A percentile compares a stretch with the other conserved stretches of the same genome.
Evolutionary conservation across 1,284 basidiomycete species (phyloP).

Genomic region (Ceratobasidium sp.): DNA sequence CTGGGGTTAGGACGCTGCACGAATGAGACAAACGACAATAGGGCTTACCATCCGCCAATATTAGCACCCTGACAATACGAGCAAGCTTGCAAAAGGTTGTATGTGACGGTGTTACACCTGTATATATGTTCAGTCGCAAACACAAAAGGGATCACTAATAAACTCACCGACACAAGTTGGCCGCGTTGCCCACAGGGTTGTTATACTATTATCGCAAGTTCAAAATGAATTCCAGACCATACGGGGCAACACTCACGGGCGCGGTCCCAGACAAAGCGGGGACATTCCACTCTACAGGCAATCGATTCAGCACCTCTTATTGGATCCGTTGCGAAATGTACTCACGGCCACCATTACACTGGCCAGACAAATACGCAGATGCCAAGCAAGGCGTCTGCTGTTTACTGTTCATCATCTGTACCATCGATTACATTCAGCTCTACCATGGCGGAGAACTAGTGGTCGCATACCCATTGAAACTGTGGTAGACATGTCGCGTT

Average conservation of each 20-base stretch:
- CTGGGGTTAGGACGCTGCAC: not conserved
- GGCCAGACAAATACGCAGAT: constrained; percentile 38
- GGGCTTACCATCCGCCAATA: constrained; percentile 3
- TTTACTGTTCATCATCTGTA: constrained; percentile 38
- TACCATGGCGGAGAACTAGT: not conserved
- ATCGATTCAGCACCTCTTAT: not conserved
- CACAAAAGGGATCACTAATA: no score
- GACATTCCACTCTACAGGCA: constrained; percentile 34
- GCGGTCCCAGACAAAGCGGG: constrained; percentile 9
- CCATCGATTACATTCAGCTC: not conserved
- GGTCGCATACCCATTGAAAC: constrained; percentile 33
- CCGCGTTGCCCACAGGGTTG: constrained; percentile 12
- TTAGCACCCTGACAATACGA: constrained; percentile 40
- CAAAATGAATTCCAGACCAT: not conserved
- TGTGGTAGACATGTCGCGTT: constrained; percentile 13
- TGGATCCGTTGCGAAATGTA: not conserved
- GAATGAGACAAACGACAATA: not conserved
- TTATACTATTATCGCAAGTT: constrained; percentile 23
- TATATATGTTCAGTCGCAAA: not conserved
- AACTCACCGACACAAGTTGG: constrained; percentile 33
- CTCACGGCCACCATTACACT: constrained; percentile 39
- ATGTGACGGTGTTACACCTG: constrained; percentile 40
- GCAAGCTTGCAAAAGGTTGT: constrained; percentile 40
- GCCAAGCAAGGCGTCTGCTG: constrained; percentile 40
- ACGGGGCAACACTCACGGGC: constrained; percentile 19